Evolutionary conservation across 2,329 filamentous ascomycete genomes (phyloP), one percentile per base, ranked within the genome.

Genomic region (Immersiporthe knoxdaviesiana): DNA sequence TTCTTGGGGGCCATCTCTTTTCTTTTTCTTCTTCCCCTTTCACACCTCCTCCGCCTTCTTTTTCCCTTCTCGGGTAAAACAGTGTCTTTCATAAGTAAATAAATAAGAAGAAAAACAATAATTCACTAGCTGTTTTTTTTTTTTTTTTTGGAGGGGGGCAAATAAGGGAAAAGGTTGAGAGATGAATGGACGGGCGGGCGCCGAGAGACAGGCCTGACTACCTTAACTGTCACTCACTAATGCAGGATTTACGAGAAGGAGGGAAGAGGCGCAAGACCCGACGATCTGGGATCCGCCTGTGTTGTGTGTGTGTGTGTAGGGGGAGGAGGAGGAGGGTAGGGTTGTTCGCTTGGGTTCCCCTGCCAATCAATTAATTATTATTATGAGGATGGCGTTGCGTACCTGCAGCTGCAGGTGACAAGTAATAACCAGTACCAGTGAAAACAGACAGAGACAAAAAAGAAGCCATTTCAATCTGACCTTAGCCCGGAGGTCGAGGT

Each of bases 201-300:
- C 18, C 21, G 5, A 47, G 44, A 47, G 44, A 47, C 44, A 47
- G 44, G n/a, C 21, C 44, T 47, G 21, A 47, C 44, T n/a, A 5
- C n/a, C n/a, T n/a, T n/a, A n/a, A n/a, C n/a, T n/a, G n/a, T n/a
- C n/a, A 47, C 44, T n/a, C 18, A 56, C 52, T 56, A 27, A 56
- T 56, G 52, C 52, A 56, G 52, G 52, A 27, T 32, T 56, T 56
- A 27, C 7, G 44, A 47, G 52, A 30, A 56, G 52, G 52, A 30
- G 50, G 24, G 50, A 27, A 18, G 59, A 32, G 30, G 52, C 65
- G 24, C 44, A 54, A 54, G 61, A 68, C 58, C 67, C 67, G 67
- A 63, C 52, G 61, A 65, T 58, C 67, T 68, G 67, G 67, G 67
- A 62, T 68, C 61, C 39, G 32, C 18, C 35, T 39, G 11, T 35